Evolutionary conservation across 768 basidiomycete species (phyloP).

Genomic region (Trametes punicea): DNA sequence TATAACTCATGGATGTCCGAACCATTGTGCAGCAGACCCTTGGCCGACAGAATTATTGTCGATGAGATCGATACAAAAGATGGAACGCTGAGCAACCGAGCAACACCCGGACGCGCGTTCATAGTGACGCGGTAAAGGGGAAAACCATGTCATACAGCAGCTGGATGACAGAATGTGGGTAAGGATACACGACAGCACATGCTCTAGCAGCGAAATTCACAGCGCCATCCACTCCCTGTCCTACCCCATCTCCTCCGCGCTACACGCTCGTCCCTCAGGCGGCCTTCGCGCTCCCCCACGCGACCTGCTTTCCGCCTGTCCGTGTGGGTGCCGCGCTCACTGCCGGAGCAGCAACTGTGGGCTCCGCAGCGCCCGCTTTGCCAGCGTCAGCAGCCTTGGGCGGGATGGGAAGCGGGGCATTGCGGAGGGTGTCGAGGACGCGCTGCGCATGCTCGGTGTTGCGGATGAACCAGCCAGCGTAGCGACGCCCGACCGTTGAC

Average conservation of each 20-base stretch:
- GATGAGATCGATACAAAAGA: too few species aligned
- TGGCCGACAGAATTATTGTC: too few species aligned
- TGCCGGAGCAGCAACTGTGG: constrained; percentile 19
- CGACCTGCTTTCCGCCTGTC: constrained; percentile 54
- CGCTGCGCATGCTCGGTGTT: constrained; percentile 91
- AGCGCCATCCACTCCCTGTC: not conserved
- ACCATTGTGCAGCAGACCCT: too few species aligned
- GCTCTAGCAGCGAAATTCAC: constrained; percentile 4
- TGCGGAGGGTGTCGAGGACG: constrained; percentile 75
- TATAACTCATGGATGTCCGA: too few species aligned
- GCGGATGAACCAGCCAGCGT: constrained; percentile 97
- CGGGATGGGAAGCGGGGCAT: constrained; percentile 46
- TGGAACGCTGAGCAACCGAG: too few species aligned
- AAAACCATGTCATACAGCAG: constrained; percentile 10
- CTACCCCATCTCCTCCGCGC: not conserved
- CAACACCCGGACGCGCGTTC: too few species aligned
- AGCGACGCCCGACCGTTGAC: constrained; percentile 88
- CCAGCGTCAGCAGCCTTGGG: constrained; percentile 20
- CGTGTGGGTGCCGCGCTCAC: constrained; percentile 28
- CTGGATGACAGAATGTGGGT: constrained; percentile 1
- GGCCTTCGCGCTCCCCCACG: constrained; percentile 46
- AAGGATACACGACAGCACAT: constrained; percentile 16
- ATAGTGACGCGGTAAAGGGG: not conserved
- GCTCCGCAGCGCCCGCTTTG: constrained; percentile 12
- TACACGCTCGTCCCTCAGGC: constrained; percentile 16